Evolutionary conservation across 306 rosid species (phyloP).

Genomic region (Trifolium subterraneum): DNA sequence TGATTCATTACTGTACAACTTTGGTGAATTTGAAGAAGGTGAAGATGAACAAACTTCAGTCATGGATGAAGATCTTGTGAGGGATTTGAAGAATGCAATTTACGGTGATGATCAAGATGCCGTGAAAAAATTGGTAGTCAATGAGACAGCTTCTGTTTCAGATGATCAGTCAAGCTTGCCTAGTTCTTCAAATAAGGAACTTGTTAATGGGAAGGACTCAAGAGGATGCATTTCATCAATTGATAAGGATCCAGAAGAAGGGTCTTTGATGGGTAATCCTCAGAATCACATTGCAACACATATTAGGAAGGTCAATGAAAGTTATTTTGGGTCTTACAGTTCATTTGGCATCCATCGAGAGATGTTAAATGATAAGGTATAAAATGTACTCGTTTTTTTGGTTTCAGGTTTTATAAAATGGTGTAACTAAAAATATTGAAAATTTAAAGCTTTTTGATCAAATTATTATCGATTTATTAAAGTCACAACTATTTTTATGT

Average conservation of each 20-base stretch:
- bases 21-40: conserved; percentile 73
- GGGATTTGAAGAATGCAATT: conserved; percentile 51
- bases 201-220: conserved; percentile 44
- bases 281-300: conserved; percentile 58
- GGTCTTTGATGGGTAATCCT: conserved; percentile 46
- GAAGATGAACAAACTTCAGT: conserved; percentile 55
- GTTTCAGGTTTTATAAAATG: conserved; percentile 29
- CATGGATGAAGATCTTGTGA: conserved; percentile 55
- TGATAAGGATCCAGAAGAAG: conserved; percentile 44
- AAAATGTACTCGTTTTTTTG: conserved; percentile 20
- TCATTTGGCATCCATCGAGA: conserved; percentile 95
- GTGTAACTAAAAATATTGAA: conserved; percentile 23
- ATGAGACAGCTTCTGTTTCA: conserved; percentile 47
- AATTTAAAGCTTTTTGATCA: conserved; percentile 7
- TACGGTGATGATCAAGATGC: conserved; percentile 37
- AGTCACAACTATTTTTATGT: conserved; percentile 37
- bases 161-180: conserved; percentile 42
- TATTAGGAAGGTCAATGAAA: conserved; percentile 71
- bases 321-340: conserved; percentile 87
- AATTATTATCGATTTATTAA: conserved; percentile 13
- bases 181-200: conserved; percentile 49
- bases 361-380: conserved; percentile 95
- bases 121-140: conserved; percentile 39
- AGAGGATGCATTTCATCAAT: conserved; percentile 41
- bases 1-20: conserved; percentile 81